phyloP scores from a whole-genome alignment of 2,329 filamentous ascomycete species.

The Triangularia setosa region DNA sequence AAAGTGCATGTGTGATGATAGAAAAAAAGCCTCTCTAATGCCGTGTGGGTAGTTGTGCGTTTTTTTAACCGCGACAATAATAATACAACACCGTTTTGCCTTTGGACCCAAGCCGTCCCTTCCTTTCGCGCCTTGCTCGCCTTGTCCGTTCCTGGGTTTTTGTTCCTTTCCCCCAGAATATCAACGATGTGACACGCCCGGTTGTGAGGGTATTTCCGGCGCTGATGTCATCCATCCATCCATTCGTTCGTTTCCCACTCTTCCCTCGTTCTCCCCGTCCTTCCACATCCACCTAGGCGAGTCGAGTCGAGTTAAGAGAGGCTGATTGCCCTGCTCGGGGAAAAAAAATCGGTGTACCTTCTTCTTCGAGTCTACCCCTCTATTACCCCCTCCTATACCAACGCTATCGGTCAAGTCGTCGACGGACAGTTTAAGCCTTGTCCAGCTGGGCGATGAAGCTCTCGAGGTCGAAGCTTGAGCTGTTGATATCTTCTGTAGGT shows the following conservation, averaged over 20 bases:
- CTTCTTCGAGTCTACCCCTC: not conserved
- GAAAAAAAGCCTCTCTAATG: conserved; percentile 6
- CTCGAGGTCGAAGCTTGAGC: conserved; percentile 93
- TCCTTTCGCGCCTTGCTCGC: not conserved
- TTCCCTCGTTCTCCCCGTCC: not conserved
- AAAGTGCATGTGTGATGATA: not conserved
- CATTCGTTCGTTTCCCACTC: not conserved
- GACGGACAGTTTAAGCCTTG: conserved; percentile 14
- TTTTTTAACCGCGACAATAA: not conserved
- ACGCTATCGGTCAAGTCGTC: not conserved
- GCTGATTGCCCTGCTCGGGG: not conserved
- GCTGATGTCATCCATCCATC: not conserved
- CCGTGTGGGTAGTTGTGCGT: not conserved
- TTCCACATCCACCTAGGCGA: not conserved
- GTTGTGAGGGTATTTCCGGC: not conserved
- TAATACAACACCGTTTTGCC: conserved; percentile 1
- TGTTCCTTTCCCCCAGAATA: not conserved
- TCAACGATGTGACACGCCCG: not conserved
- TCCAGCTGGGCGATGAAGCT: conserved; percentile 66
- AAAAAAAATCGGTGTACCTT: not conserved
- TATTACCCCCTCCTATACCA: not conserved
- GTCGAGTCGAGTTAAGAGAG: not conserved
- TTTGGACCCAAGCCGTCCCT: not conserved
- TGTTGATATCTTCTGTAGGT: conserved; percentile 56
- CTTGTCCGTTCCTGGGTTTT: not conserved